Evolutionary conservation across 306 rosid species (phyloP).

Genomic region (Pterocarpus macrocarpus): DNA sequence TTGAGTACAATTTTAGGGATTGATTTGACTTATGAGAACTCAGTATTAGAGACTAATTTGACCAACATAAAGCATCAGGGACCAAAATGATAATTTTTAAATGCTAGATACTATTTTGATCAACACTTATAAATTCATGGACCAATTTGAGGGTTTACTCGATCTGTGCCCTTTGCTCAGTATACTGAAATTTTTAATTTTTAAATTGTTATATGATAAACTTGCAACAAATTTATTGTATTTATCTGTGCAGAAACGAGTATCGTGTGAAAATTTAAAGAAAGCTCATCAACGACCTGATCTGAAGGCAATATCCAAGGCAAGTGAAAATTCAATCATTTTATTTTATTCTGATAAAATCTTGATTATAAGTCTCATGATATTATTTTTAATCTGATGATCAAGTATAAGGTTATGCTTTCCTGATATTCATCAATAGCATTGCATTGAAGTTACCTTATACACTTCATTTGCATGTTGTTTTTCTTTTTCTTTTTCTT

Average conservation of each 20-base stretch:
- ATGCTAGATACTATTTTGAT: not conserved
- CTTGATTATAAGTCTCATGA: not conserved
- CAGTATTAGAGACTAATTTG: not conserved
- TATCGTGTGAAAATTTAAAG: conserved; percentile 49
- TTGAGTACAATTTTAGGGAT: not conserved
- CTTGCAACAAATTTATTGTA: not conserved
- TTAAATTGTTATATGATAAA: not conserved
- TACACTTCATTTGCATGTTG: not conserved
- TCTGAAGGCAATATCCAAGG: conserved; percentile 87
- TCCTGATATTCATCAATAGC: not conserved
- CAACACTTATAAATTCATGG: not conserved
- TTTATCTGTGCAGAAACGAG: conserved; percentile 52
- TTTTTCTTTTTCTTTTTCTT: not conserved
- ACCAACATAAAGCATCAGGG: too few species aligned
- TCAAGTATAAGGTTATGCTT: conserved; percentile 4
- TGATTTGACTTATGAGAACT: not conserved
- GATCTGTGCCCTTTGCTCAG: not conserved
- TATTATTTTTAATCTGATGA: not conserved
- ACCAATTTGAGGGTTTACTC: not conserved
- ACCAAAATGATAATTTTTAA: too few species aligned
- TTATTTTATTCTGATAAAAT: conserved; percentile 12
- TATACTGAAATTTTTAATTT: conserved; percentile 9
- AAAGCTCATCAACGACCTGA: conserved; percentile 76
- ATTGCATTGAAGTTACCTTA: not conserved
- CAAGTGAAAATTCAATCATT: conserved; percentile 47